Evolutionary conservation across 345 rosid genomes (phyloP), one percentile per base, ranked within the genome.

Genomic region (Eucalyptus brandiana): DNA sequence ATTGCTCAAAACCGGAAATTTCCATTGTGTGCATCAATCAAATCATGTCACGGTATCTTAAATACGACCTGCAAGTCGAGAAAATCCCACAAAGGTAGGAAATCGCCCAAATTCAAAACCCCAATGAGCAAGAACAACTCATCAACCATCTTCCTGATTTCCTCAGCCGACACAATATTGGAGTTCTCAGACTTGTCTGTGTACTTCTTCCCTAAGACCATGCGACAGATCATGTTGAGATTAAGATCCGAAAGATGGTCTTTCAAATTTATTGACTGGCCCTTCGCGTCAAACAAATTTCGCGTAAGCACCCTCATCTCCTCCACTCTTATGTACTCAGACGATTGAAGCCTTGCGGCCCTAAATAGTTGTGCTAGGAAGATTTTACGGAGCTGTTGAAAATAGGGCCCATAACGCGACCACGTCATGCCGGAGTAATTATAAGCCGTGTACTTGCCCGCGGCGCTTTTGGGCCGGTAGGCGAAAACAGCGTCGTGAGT

Each of bases 201-300:
- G 91, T 94, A 95, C 30, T 94, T 95, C 80, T 91, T 94, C 87
- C 97, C 97, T 8, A 94, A n/a, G 17, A 94, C 95, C 94, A 95
- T 92, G 44, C 95, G 88, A 54, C 96, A 92, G 3, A 94, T 92
- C 49, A 94, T 92, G 11, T 91, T 93, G 83, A 42, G 89, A 47
- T 13, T 87, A 26, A 54, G 62, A 87, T 50, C 88, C 2, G 67
- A 87, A 21, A 50, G 62, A 49, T 30, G 69, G 54, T 44, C 40
- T 67, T 44, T 62, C 49, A 69, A 69, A 24, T 40, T n/a, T 12
- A 87, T 86, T 0, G 89, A 87, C 19, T 86, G 42, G 6, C 91
- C 90, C 4, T 60, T 32, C 34, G 93, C 89, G 5, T 48, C 12
- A 42, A 69, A 87, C 34, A 95, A 8, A 85, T 13, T 40, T 28